These are phyloP conservation scores for Rhododendron mucronatum DNA, from an alignment of 148 eudicot genomes.

Conservation along the genomic window DNA sequence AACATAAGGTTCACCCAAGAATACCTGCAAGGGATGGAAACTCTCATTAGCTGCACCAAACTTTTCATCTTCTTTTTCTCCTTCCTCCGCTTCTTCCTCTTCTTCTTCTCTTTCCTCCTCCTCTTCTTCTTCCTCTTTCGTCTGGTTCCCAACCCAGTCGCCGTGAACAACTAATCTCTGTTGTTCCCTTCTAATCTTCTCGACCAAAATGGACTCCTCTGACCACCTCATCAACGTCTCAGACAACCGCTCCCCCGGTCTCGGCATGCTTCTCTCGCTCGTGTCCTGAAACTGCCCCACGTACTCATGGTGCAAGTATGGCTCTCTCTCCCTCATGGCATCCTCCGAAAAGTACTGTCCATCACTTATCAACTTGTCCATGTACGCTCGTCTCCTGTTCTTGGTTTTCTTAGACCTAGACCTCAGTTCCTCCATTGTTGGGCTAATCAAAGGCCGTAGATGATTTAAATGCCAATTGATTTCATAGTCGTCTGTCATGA, in stretches of 20 bases:
- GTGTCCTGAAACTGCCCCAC: slow-evolving; percentile 86
- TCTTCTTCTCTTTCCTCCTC: slow-evolving; percentile 52
- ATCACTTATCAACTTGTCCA: slow-evolving; percentile 67
- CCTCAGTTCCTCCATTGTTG: slow-evolving; percentile 61
- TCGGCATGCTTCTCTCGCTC: slow-evolving; percentile 77
- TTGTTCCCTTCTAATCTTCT: slow-evolving; percentile 88
- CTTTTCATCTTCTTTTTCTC: too few species aligned
- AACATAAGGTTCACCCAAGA: too few species aligned
- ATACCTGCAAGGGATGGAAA: too few species aligned
- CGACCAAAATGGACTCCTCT: slow-evolving; percentile 77
- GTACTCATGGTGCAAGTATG: slow-evolving; percentile 89
- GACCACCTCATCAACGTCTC: slow-evolving; percentile 86
- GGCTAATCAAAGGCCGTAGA: slow-evolving; percentile 52
- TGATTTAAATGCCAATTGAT: slow-evolving; percentile 86
- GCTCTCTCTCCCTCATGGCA: slow-evolving; percentile 97
- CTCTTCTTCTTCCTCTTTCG: slow-evolving; percentile 34
- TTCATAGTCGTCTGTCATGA: slow-evolving; percentile 71
- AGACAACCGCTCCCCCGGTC: slow-evolving; percentile 96
- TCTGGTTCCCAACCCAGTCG: slow-evolving; percentile 87
- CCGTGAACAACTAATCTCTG: slow-evolving; percentile 86
- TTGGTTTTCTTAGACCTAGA: slow-evolving; percentile 58
- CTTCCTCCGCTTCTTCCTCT: slow-evolving; percentile 10
- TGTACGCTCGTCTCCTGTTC: slow-evolving; percentile 82
- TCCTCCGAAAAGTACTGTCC: slow-evolving; percentile 94
- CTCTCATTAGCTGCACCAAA: too few species aligned